Evolutionary conservation across 495 filamentous ascomycete species (phyloP), one percentile per base, ranked within the genome.

Genomic region (Astrocystis sublimbata): DNA sequence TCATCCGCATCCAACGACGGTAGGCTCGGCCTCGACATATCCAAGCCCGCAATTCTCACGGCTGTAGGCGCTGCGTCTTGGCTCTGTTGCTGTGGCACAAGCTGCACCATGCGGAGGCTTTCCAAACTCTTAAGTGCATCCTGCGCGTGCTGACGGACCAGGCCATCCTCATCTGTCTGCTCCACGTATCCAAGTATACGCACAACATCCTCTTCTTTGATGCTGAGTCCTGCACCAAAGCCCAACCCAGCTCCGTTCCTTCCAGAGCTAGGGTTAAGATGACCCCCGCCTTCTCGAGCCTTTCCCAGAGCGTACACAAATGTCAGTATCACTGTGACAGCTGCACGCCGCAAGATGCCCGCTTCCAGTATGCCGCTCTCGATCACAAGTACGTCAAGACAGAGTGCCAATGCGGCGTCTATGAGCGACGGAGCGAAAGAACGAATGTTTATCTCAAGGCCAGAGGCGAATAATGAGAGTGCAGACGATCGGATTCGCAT

Each of bases 401-500:
- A 83, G 13, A 92, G 76, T 42, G 93, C 90, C 8, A 96, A 76
- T 3, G 84, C 84, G 2, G 79, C 78, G 2, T 83, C 78, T 8
- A 89, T 72, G 3, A 86, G 68, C 0, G 67, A 59, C 2, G 85
- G 69, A 0, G 83, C 86, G 2, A 94, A 70, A 0, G 86, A 87
- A 1, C 75, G 71, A 7, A 91, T 75, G 59, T 90, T 88, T 0
- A 83, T 85, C 70, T 92, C 88, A 2, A 92, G 76, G 0, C 85
- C 85, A 0, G 76, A 78, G 0, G 85, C 84, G 19, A 94, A 78
- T 17, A 96, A 83, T 5, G 88, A 89, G 1, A 96, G 73, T 3
- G 92, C 91, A 0, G 91, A 94, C 8, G 90, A 81, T 6, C 92
- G 85, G 38, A 92, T 81, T 13, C 92, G 82, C 2, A 93, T 77